Evolutionary conservation across 495 filamentous ascomycete species (phyloP).

Genomic region (Aspergillus saccharolyticus): DNA sequence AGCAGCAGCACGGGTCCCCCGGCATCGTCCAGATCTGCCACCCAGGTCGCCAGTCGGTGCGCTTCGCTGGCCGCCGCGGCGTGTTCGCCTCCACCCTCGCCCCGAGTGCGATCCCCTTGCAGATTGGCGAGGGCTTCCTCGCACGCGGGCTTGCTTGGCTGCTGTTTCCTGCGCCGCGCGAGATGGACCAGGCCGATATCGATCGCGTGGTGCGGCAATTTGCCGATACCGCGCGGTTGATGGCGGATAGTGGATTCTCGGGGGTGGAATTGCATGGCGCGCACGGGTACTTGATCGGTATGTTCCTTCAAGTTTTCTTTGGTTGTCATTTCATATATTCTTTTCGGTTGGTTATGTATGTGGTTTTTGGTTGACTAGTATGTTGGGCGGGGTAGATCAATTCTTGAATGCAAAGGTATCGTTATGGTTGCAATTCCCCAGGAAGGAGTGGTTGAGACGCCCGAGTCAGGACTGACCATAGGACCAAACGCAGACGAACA

Average conservation of each 20-base stretch:
- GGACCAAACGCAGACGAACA: conserved; percentile 40
- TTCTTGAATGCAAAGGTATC: conserved; percentile 38
- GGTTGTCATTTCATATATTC: not conserved
- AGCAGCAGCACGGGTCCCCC: conserved; percentile 45
- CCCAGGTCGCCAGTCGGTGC: conserved; percentile 51
- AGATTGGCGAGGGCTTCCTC: conserved; percentile 33
- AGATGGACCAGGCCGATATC: conserved; percentile 49
- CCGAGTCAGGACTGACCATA: too few species aligned
- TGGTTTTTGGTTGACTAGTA: conserved; percentile 8
- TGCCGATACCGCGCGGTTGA: conserved; percentile 42
- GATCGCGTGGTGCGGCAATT: conserved; percentile 41
- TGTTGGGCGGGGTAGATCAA: conserved; percentile 25
- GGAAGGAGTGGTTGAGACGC: too few species aligned
- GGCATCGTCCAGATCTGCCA: conserved; percentile 54
- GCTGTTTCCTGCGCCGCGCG: conserved; percentile 39
- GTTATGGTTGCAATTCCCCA: too few species aligned
- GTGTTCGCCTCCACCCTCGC: conserved; percentile 44
- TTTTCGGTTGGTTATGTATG: too few species aligned
- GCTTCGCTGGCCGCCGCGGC: conserved; percentile 39
- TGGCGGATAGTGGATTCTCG: conserved; percentile 49
- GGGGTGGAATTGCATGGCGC: conserved; percentile 54
- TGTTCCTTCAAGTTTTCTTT: conserved; percentile 13
- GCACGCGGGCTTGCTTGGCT: conserved; percentile 30
- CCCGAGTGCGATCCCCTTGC: conserved; percentile 40
- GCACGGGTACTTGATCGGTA: conserved; percentile 55